Conservation (phyloP, 805 yeast genomes). For the Wickerhamiella domercqiae region DNA sequence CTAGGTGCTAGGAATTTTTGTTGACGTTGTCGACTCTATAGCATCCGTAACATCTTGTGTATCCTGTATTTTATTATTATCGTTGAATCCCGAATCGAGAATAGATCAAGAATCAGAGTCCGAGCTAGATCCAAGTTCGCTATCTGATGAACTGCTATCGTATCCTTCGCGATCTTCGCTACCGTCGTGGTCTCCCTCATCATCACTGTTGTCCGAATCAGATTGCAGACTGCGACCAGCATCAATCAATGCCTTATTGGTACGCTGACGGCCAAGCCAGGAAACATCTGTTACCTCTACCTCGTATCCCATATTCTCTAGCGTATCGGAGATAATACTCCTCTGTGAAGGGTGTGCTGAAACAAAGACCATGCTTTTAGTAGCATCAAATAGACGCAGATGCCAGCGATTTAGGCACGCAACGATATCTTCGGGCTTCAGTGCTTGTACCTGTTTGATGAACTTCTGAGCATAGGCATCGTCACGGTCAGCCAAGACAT, state of each 20-base stretch:
- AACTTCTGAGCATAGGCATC: conserved; percentile 42
- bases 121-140: not conserved
- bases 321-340: conserved; percentile 32
- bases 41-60: too few relatives aligned
- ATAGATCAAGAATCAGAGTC: not conserved
- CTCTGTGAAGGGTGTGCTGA: conserved; percentile 58
- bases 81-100: not conserved
- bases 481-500: conserved; percentile 54
- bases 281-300: conserved; percentile 41
- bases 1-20: conserved; percentile 1
- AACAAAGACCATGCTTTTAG: conserved; percentile 44
- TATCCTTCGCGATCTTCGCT: too few relatives aligned
- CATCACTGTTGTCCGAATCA: too few relatives aligned
- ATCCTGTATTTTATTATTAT: too few relatives aligned
- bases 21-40: too few relatives aligned
- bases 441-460: conserved; percentile 35
- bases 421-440: conserved; percentile 35
- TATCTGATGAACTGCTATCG: too few relatives aligned
- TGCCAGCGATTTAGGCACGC: conserved; percentile 41
- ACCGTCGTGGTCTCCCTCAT: conserved; percentile 1
- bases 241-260: too few relatives aligned
- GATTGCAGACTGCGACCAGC: too few relatives aligned
- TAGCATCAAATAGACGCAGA: conserved; percentile 44
- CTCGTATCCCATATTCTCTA: conserved; percentile 41
- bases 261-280: too few relatives aligned